phyloP scores from a whole-genome alignment of 176 grass and related monocot genomes.

The Eleusine indica region DNA sequence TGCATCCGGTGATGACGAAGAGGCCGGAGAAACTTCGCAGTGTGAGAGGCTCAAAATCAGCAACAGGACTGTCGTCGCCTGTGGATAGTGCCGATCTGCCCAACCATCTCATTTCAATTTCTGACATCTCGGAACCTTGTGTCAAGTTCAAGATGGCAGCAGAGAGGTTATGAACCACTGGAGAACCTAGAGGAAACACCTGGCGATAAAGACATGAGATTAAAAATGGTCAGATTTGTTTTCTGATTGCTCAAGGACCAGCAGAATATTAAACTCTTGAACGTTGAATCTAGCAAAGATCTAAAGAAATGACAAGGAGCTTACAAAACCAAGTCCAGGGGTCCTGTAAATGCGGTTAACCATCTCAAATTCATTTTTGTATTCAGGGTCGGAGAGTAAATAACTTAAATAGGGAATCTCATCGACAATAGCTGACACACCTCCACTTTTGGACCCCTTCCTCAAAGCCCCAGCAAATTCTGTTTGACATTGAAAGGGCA shows the following conservation, averaged over 20 bases:
- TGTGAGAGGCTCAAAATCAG: slow-evolving; percentile 31
- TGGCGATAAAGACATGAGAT: slow-evolving; percentile 9
- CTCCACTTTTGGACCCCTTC: slow-evolving; percentile 60
- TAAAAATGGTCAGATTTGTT: not conserved
- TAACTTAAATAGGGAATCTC: slow-evolving; percentile 68
- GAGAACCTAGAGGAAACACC: slow-evolving; percentile 56
- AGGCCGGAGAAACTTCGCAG: slow-evolving; percentile 58
- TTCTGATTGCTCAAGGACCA: not conserved
- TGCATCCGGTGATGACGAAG: slow-evolving; percentile 46
- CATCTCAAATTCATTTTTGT: slow-evolving; percentile 49
- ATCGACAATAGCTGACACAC: slow-evolving; percentile 68
- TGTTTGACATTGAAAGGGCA: slow-evolving; percentile 25
- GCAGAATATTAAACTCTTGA: not conserved
- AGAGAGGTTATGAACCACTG: slow-evolving; percentile 52
- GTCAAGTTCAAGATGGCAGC: slow-evolving; percentile 53
- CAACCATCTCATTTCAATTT: slow-evolving; percentile 53
- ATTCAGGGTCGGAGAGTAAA: slow-evolving; percentile 40
- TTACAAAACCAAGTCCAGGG: slow-evolving; percentile 77
- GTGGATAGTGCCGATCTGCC: not conserved
- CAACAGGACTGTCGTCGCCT: not conserved
- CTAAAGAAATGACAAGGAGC: not conserved
- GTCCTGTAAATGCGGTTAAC: slow-evolving; percentile 60
- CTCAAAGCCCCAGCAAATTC: slow-evolving; percentile 65
- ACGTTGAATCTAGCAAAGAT: not conserved
- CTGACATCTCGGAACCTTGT: slow-evolving; percentile 26